Evolutionary conservation across 2,329 filamentous ascomycete genomes (phyloP).

Genomic region (Chaetoscypha palmicola): DNA sequence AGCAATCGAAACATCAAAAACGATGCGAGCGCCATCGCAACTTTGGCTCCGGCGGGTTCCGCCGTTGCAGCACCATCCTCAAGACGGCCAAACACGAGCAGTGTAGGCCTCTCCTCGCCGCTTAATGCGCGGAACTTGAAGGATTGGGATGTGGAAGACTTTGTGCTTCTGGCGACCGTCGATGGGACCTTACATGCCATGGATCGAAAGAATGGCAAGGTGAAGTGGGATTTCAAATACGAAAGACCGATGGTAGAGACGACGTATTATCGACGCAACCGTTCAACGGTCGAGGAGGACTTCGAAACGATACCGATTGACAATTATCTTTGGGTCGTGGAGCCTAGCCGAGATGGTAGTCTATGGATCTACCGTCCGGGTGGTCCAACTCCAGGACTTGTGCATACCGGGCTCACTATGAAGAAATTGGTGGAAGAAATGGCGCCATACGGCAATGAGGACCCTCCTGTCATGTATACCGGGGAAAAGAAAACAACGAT

Average conservation of each 20-base stretch:
- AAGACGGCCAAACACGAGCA: slow-evolving; percentile 53
- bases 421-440: slow-evolving; percentile 82
- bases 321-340: slow-evolving; percentile 90
- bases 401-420: slow-evolving; percentile 65
- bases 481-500: slow-evolving; percentile 87
- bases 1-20: slow-evolving; percentile 35
- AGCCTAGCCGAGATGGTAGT: slow-evolving; percentile 79
- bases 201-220: slow-evolving; percentile 77
- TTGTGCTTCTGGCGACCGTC: slow-evolving; percentile 99
- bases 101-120: slow-evolving; percentile 69
- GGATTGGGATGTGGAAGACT: slow-evolving; percentile 99
- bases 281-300: slow-evolving; percentile 51
- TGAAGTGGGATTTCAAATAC: slow-evolving; percentile 78
- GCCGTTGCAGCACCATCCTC: slow-evolving; percentile 91
- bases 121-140: slow-evolving; percentile 91
- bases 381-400: slow-evolving; percentile 48
- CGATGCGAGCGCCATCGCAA: slow-evolving; percentile 93
- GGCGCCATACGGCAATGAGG: slow-evolving; percentile 66
- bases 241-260: slow-evolving; percentile 89
- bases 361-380: slow-evolving; percentile 81
- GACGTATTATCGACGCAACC: slow-evolving; percentile 67
- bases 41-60: slow-evolving; percentile 92
- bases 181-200: slow-evolving; percentile 91
- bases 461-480: slow-evolving; percentile 78
- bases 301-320: slow-evolving; percentile 58